phyloP scores from a whole-genome alignment of 192 early-diverging fungal species.

The Backusella morwellensis region DNA sequence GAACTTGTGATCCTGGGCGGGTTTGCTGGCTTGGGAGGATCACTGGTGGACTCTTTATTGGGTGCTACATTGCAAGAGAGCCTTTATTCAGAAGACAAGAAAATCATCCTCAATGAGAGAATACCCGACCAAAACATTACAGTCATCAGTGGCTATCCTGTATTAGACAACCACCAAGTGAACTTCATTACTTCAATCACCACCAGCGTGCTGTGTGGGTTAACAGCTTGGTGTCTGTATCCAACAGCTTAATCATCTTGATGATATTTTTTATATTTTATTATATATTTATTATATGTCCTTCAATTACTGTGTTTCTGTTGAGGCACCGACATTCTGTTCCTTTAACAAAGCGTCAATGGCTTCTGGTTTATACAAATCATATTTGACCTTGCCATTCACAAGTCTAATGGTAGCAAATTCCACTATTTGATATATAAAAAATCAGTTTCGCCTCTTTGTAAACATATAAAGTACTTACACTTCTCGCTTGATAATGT shows the following conservation, averaged over 20 bases:
- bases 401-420: constrained; percentile 83
- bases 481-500: constrained; percentile 90
- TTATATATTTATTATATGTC: constrained; percentile 17
- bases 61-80: constrained; percentile 80
- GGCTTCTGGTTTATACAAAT: constrained; percentile 67
- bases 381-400: constrained; percentile 60
- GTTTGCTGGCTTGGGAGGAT: constrained; percentile 70
- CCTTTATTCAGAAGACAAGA: constrained; percentile 66
- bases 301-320: not conserved
- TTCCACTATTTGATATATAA: constrained; percentile 59
- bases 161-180: constrained; percentile 84
- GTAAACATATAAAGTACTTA: constrained; percentile 36
- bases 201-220: constrained; percentile 46
- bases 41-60: constrained; percentile 82
- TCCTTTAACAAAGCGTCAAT: constrained; percentile 84
- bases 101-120: constrained; percentile 48
- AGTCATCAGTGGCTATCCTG: constrained; percentile 61
- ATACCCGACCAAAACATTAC: constrained; percentile 41
- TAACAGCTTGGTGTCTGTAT: constrained; percentile 23
- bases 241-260: not conserved
- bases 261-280: not conserved
- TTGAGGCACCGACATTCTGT: constrained; percentile 48
- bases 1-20: constrained; percentile 57
- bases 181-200: constrained; percentile 69
- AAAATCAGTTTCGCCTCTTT: not conserved